Evolutionary conservation across 1,284 basidiomycete species (phyloP), one percentile per base, ranked within the genome.

Genomic region (Wolfiporia cocos): DNA sequence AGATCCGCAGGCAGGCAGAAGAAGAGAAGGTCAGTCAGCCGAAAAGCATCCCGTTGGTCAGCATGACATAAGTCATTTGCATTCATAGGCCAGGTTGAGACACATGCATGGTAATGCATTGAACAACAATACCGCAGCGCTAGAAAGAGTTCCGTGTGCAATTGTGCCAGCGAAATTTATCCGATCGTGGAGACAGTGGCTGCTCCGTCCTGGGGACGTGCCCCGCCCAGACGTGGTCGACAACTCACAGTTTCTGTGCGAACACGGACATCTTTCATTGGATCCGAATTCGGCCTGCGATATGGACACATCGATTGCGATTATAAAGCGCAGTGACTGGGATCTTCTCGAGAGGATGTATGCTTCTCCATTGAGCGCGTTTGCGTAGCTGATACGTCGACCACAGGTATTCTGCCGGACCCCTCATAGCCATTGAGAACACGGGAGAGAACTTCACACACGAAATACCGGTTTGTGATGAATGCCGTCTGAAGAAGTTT

Each of bases 21-120:
- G 76, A 81, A 20, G 86, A 90, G 62, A 89, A 86, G 76, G 87
- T 82, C 42, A 19, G 37, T 24, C n/a, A n/a, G n/a, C n/a, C n/a
- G n/a, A n/a, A n/a, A n/a, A n/a, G n/a, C n/a, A n/a, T n/a, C n/a
- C n/a, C n/a, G 40, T 30, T 43, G 40, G 42, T 48, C 50, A 44
- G 40, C 12, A 34, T 32, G 38, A 41, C 41, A 45, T 20, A 32
- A 11, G 34, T 44, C 31, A 51, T 17, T 28, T 46, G 45, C 46
- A 12, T 31, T 38, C 17, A 20, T 42, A 85, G 83, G 74, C 73
- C 23, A 73, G 65, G 52, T 65, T 86, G 41, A 77, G 71, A 49
- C 68, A 74, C 49, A 74, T 85, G 68, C 67, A 76, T 49, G 76
- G 81, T 52, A 67, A 73, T 52, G 68, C 73, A 47, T 57, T 73